Percentiles rank a stretch among this genome's conserved stretches.
phyloP scores from a whole-genome alignment of 805 yeast species.

The Sungouiella blattae region DNA sequence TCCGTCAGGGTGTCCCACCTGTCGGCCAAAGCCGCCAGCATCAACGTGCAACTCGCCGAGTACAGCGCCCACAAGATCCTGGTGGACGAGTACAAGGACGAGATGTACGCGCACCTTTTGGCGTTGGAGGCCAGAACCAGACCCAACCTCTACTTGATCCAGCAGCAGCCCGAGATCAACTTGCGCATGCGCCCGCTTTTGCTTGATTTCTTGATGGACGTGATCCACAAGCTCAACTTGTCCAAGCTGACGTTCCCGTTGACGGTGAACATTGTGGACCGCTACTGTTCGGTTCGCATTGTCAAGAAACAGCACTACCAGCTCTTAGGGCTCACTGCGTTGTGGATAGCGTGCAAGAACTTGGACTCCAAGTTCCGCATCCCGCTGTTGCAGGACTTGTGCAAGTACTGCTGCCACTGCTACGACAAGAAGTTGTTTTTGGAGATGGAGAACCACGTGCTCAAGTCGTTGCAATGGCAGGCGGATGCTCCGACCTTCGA shows the following conservation, averaged over 20 bases:
- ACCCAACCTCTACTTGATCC: constrained; percentile 29
- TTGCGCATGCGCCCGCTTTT: constrained; percentile 42
- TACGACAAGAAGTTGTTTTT: constrained; percentile 54
- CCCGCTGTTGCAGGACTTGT: constrained; percentile 49
- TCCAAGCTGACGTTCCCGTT: constrained; percentile 41
- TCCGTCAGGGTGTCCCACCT: constrained; percentile 28
- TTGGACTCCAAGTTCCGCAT: constrained; percentile 56
- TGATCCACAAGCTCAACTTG: constrained; percentile 37
- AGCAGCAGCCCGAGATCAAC: constrained; percentile 45
- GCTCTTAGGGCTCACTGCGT: constrained; percentile 40
- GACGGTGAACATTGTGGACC: constrained; percentile 43
- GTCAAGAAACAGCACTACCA: constrained; percentile 46
- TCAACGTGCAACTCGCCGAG: constrained; percentile 43
- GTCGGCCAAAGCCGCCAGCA: constrained; percentile 36
- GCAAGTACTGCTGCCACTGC: constrained; percentile 56
- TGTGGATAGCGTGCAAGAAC: constrained; percentile 45
- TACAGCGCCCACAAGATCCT: constrained; percentile 42
- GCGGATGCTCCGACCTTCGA: constrained; percentile 61
- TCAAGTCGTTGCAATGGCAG: constrained; percentile 63
- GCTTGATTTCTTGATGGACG: constrained; percentile 43
- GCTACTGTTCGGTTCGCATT: constrained; percentile 42
- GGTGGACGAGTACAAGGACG: constrained; percentile 44
- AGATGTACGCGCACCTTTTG: constrained; percentile 35
- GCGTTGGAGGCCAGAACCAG: constrained; percentile 18
- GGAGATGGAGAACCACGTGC: constrained; percentile 66